Base-by-base conservation (phyloP, 768 basidiomycete genomes). In the Hypholoma fasciculare region DNA sequence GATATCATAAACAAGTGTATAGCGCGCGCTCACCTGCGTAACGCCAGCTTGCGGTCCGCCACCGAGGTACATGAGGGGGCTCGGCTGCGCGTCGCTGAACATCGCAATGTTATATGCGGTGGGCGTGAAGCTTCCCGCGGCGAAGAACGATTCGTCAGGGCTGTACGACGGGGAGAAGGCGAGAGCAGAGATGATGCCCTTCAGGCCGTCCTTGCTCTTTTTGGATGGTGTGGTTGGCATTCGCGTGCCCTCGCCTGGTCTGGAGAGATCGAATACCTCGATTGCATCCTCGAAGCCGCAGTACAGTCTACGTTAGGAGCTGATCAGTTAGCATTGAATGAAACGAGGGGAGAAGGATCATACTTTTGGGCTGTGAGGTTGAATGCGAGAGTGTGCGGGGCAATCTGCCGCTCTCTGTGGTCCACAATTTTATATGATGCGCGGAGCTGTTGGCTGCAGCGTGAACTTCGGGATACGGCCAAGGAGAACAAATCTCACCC, bases 341-440 rank as follows among this genome's bases (percentile, higher is more conserved):
- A 14, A 13, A 20, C 40, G 47, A 55, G 14, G 14, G 55, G 9
- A 12, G n/a, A 27, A 49, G 48, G 42, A 20, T 64, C 79, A 54
- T 56, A 94, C 94, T 80, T 88, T 37, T 86, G 77, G 0, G 83
- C 86, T 4, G 82, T 73, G 1, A 78, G 70, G 63, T 92, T 91
- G 72, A 97, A 98, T 0, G 88, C 80, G 58, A 98, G 76, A 63
- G 85, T 85, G 54, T 94, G 89, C 0, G 96, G 95, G 0, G 93
- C 94, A 40, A 97, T 78, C 54, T 92, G 86, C 34, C 95, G 83
- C 73, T 98, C 96, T n/a, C 90, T 79, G 65, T 98, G 96, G 70
- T 98, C 95, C 9, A 98, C 82, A 39, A 98, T 96, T 40, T 80
- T 79, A 70, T 98, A 98, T 1, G 93, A 95, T 0, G 95, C 96